A percentile compares a stretch with the other conserved stretches of the same genome.
Conservation (phyloP, 1,284 basidiomycete species). For the Marasmius tenuissimus region DNA sequence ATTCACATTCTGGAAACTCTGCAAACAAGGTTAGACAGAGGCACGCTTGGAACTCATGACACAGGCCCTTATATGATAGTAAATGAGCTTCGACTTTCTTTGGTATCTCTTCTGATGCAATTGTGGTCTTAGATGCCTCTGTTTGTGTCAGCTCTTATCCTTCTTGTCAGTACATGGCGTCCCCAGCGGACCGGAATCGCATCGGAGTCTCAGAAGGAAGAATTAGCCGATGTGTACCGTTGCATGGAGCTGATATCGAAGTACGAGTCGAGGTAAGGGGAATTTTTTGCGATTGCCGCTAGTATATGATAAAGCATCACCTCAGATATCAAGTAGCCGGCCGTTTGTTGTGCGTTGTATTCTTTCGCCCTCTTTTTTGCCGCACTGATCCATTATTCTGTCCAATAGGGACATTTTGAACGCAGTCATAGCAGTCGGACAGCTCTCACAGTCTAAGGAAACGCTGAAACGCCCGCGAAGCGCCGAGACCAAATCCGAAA, state of each 20-base stretch:
- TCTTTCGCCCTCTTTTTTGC: background rate
- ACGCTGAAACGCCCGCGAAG: background rate
- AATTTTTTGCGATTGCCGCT: background rate
- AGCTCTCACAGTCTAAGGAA: background rate
- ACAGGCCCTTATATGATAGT: background rate
- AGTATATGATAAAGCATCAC: background rate
- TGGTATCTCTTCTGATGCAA: background rate
- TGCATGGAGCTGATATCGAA: background rate
- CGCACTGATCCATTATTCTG: background rate
- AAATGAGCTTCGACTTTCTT: background rate
- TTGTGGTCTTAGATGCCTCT: background rate
- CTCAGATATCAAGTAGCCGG: background rate
- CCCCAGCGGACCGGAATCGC: background rate
- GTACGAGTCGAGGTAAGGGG: background rate
- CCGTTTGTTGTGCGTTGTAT: background rate
- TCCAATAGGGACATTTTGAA: background rate
- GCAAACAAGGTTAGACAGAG: background rate
- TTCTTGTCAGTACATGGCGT: background rate
- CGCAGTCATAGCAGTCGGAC: background rate
- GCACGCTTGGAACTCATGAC: background rate
- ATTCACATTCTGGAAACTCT: conserved; percentile 39
- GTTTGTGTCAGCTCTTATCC: background rate
- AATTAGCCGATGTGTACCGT: background rate
- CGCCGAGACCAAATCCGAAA: background rate
- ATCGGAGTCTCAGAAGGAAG: background rate